Base-by-base conservation (phyloP, 768 basidiomycete genomes). In the Tubosaeta sp. region DNA sequence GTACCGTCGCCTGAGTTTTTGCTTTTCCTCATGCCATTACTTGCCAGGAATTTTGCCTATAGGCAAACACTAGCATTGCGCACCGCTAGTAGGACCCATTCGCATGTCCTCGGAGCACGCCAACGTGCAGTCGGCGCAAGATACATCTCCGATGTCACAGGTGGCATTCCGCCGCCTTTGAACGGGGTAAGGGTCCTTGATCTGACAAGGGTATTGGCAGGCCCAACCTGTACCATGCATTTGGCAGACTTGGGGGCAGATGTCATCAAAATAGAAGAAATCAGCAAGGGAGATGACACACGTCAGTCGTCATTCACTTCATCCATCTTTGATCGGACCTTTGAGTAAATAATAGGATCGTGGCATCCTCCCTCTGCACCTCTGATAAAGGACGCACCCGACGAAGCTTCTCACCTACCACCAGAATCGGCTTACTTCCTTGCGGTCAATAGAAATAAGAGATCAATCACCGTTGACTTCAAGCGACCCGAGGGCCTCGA, bases 361-460 rank as follows among this genome's bases (percentile, higher is more conserved):
- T 87, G 86, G 84, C 70, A 68, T 55, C 85, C 84, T 17, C 86
- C 84, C 11, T 78, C 78, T 14, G 82, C 83, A 16, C 79, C 82
- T 29, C 62, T 72, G 11, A 58, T 75, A 12, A 54, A 74, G 32
- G 75, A 75, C 17, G 76, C 76, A 7, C 80, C 88, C 5, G 60
- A 70, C 39, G 76, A 77, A 51, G 69, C 86, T 0, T 65, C 77
- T 8, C 82, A 88, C 63, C 76, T 91, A 0, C 92, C 91, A 9
- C 82, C 92, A 10, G 95, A 97, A 67, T 90, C 91, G 4, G 91
- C 95, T 0, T 97, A 97, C 66, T 97, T 95, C 66, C 79, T 97
- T 6, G 80, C 88, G 0, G 83, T 80, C 0, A 97, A 97, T 67
- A 77, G 95, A 46, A 92, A 92, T 69, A 95, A 95, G 66, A 81